Evolutionary conservation across 2,329 filamentous ascomycete genomes (phyloP).

Genomic region (Aspergillus fructus): DNA sequence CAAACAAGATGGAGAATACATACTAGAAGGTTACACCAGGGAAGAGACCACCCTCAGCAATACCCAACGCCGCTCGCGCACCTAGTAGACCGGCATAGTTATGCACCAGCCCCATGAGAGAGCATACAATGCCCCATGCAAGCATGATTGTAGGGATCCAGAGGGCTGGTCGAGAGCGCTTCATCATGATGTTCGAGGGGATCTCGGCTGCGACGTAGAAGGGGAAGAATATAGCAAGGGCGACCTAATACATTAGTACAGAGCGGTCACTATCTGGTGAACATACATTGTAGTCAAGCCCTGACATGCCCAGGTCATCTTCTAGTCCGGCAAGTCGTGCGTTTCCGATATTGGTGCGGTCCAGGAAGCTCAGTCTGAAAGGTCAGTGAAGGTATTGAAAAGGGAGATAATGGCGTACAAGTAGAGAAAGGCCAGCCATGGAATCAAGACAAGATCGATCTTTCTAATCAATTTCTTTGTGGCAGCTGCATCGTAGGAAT

Average conservation of each 20-base stretch:
- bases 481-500: not conserved
- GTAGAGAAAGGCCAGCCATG: constrained; percentile 13
- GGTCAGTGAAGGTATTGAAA: too few relatives aligned
- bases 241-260: not conserved
- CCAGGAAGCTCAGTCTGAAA: constrained; percentile 28
- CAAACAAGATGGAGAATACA: not conserved
- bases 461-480: constrained; percentile 12
- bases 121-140: constrained; percentile 30
- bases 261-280: too few relatives aligned
- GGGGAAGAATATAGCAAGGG: constrained; percentile 42
- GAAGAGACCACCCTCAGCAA: constrained; percentile 41
- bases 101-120: constrained; percentile 52
- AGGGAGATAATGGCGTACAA: too few relatives aligned
- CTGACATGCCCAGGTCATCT: constrained; percentile 26
- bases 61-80: constrained; percentile 49
- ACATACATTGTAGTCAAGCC: constrained; percentile 34
- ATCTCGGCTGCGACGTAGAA: constrained; percentile 42
- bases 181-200: constrained; percentile 46
- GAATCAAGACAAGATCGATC: constrained; percentile 12
- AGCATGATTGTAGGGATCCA: constrained; percentile 55
- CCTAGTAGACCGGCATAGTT: constrained; percentile 52
- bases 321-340: constrained; percentile 33
- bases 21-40: constrained; percentile 15
- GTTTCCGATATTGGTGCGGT: constrained; percentile 40
- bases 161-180: constrained; percentile 49